These are phyloP conservation scores for Blastobotrys elegans DNA, from an alignment of 1,139 yeast species.

Conservation along the genomic window DNA sequence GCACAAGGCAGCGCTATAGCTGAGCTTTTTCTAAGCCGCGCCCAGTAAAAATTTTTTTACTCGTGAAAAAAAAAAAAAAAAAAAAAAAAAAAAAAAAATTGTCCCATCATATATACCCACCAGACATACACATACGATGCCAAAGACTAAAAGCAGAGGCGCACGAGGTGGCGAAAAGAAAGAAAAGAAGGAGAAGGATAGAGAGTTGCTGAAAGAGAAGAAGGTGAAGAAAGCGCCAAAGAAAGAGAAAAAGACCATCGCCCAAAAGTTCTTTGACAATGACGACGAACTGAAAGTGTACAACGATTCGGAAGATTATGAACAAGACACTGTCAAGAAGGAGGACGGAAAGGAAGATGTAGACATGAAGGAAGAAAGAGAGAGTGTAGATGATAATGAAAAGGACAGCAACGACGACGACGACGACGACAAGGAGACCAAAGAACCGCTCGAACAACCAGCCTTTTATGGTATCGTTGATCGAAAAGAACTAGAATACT, in stretches of 20 bases:
- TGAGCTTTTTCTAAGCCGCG: too few species aligned
- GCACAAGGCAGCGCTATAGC: too few species aligned
- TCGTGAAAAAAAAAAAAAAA: too few species aligned
- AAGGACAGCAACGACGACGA: slow-evolving; percentile 12
- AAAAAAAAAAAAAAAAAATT: too few species aligned
- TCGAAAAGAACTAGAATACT: slow-evolving; percentile 78
- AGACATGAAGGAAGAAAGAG: slow-evolving; percentile 1
- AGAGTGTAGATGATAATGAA: slow-evolving; percentile 5
- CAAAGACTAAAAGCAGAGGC: slow-evolving; percentile 12
- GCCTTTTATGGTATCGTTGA: slow-evolving; percentile 84
- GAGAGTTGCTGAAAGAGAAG: slow-evolving; percentile 4
- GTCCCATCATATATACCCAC: too few species aligned
- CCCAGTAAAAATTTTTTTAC: too few species aligned
- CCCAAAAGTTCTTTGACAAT: slow-evolving; percentile 10
- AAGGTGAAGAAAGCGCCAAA: slow-evolving; percentile 18
- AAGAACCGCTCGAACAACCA: slow-evolving; percentile 3
- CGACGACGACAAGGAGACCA: slow-evolving; percentile 10
- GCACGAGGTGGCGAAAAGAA: slow-evolving; percentile 17
- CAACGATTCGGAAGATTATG: slow-evolving; percentile 11
- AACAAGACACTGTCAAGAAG: neutral
- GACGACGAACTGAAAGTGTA: slow-evolving; percentile 12
- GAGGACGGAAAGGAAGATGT: slow-evolving; percentile 9
- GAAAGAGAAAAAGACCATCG: slow-evolving; percentile 8
- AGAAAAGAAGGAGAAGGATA: neutral
- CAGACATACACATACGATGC: too few species aligned